Evolutionary conservation across 1,284 basidiomycete species (phyloP), one percentile per base, ranked within the genome.

Genomic region (Meripilus lineatus): DNA sequence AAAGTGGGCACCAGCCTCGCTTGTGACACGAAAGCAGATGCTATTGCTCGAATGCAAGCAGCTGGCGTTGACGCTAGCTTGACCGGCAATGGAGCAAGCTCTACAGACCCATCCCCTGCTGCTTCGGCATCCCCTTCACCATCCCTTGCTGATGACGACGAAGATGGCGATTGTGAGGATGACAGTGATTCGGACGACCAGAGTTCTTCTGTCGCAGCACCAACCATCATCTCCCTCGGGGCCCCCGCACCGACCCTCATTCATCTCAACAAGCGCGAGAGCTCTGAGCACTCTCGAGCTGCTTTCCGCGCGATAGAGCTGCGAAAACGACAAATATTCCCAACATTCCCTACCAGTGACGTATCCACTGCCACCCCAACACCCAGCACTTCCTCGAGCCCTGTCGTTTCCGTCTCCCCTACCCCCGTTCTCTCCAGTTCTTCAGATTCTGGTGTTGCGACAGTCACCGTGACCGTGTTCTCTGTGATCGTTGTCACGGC

Each of bases 1-100:
- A 68, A 66, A 45, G 54, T 69, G 15, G 78, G 78, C 17, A 75
- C 74, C 0, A 68, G 62, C 50, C 49, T 79, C 33, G 53, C 63
- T 30, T 81, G 79, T 55, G 69, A 71, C 36, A 67, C 65, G 3
- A 34, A 64, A 41, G 55, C 45, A 4, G 75, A 75, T 53, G 72
- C 71, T 3, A 43, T 54, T 4, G 53, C 62, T 3, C 66, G 71
- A 6, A 72, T 81, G 50, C 49, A 59, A 15, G 64, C 56, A 25
- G 68, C 75, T 17, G 75, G 75, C 45, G 75, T 71, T 15, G 46
- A 56, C 7, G 75, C 74, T 45, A 75, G 73, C 21, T 39, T 71
- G 5, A 64, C 62, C 26, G 74, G 72, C 21, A 56, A 40, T 40
- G 45, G 35, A 26, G 37, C 32, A 32, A 39, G 22, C 21, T 17